These are phyloP conservation scores for Myotisia sp. DNA, from an alignment of 2,329 filamentous ascomycete species.

Conservation along the genomic window DNA sequence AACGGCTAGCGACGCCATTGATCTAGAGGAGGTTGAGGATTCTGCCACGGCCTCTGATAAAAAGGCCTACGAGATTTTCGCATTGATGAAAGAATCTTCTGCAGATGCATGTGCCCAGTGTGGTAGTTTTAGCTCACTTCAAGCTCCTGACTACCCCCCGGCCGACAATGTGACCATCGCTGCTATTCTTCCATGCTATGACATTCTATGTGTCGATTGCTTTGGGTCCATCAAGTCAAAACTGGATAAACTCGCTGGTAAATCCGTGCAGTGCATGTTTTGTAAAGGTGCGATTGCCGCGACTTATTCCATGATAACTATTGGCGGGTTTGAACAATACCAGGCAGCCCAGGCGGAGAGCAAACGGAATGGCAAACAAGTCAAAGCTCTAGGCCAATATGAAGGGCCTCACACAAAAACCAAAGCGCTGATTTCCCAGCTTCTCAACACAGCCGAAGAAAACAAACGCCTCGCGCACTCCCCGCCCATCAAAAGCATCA, in stretches of 20 bases:
- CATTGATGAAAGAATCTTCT: constrained; percentile 68
- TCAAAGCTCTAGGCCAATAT: constrained; percentile 54
- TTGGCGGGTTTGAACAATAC: constrained; percentile 38
- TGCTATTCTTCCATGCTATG: constrained; percentile 74
- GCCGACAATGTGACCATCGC: constrained; percentile 44
- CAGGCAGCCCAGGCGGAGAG: constrained; percentile 43
- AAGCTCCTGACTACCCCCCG: constrained; percentile 31
- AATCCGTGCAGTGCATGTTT: constrained; percentile 45
- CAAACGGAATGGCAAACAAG: constrained; percentile 34
- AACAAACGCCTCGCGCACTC: constrained; percentile 40
- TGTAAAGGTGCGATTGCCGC: constrained; percentile 53
- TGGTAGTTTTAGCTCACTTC: constrained; percentile 44
- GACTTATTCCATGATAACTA: constrained; percentile 54
- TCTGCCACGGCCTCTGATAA: constrained; percentile 46
- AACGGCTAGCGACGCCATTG: constrained; percentile 73
- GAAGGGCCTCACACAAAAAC: constrained; percentile 87
- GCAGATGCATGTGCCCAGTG: constrained; percentile 61
- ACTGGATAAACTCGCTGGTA: constrained; percentile 33
- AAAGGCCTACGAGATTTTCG: constrained; percentile 74
- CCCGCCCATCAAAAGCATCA: constrained; percentile 75
- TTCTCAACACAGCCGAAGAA: constrained; percentile 49
- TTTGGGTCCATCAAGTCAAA: constrained; percentile 46
- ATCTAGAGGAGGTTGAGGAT: constrained; percentile 66
- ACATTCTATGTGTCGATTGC: constrained; percentile 67
- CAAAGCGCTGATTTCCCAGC: constrained; percentile 59